Evolutionary conservation across 2,329 filamentous ascomycete species (phyloP).

Genomic region (Paecilomyces sp.): DNA sequence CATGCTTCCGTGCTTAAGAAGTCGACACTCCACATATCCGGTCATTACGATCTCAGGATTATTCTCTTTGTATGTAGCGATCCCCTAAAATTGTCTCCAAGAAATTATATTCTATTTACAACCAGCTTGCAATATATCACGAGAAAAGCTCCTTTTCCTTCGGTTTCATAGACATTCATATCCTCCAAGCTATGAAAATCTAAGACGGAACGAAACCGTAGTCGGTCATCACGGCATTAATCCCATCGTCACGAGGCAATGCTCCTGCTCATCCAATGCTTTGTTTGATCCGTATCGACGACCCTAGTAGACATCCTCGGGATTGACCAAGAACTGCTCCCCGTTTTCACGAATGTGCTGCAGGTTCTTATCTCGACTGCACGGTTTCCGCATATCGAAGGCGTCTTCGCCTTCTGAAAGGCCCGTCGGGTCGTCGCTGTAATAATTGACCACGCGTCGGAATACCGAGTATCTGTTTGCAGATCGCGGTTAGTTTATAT

Average conservation of each 20-base stretch:
- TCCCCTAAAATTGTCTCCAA: not conserved
- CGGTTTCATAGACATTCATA: not conserved
- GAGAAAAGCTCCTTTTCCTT: not conserved
- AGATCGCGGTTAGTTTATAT: not conserved
- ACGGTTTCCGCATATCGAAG: conserved; percentile 92
- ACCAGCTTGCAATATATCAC: not conserved
- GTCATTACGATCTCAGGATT: too few relatives aligned
- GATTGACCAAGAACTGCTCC: conserved; percentile 67
- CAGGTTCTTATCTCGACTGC: conserved; percentile 68
- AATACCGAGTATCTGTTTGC: conserved; percentile 66
- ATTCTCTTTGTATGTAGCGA: too few relatives aligned
- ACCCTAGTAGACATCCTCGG: conserved; percentile 64
- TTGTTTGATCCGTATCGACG: not conserved
- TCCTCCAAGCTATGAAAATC: not conserved
- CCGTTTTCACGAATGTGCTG: conserved; percentile 76
- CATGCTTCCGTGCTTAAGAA: too few relatives aligned
- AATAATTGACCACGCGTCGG: conserved; percentile 83
- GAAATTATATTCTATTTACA: not conserved
- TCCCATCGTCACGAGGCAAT: not conserved
- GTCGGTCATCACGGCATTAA: not conserved
- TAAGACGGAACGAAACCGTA: not conserved
- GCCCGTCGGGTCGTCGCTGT: conserved; percentile 71
- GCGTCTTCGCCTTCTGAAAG: conserved; percentile 68
- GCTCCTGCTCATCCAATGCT: not conserved
- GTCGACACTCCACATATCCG: too few relatives aligned